Base-by-base conservation (phyloP, 2,329 filamentous ascomycete species). In the Neoascochyta sp. region DNA sequence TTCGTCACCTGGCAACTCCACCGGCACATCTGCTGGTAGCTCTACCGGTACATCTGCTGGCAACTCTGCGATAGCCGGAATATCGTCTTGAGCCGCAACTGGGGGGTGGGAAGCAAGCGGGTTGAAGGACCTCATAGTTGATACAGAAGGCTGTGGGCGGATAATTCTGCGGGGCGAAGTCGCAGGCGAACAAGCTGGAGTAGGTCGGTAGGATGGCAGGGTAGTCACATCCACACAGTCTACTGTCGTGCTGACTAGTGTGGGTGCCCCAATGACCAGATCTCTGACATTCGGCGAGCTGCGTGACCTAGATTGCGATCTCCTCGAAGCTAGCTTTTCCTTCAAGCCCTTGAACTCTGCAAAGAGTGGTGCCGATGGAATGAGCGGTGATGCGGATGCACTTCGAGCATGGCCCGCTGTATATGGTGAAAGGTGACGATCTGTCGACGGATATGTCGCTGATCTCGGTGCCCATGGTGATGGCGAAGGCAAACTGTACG, bases 31-130 rank as follows among this genome's bases (percentile, higher is more conserved):
- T n/a, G n/a, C n/a, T n/a, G n/a, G n/a, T n/a, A n/a, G n/a, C n/a
- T n/a, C n/a, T n/a, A n/a, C n/a, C n/a, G n/a, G n/a, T n/a, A n/a
- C n/a, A n/a, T n/a, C 24, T 8, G 27, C 32, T 13, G 42, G 20
- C 14, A 38, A 27, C 16, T 36, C 46, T 25, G 36, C 29, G 14
- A 47, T 32, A 24, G 43, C 36, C 8, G 48, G 37, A 9, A 34
- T 9, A 13, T 34, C 24, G 16, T 56, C 49, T 9, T n/a, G n/a
- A n/a, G n/a, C n/a, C n/a, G n/a, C n/a, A n/a, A n/a, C n/a, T n/a
- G n/a, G 49, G 10, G 59, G 57, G 39, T 63, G 50, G 10, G 57
- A 61, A 15, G 52, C 31, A 16, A 63, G 43, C 9, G 59, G 59
- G 1, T 49, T 52, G 24, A 62, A 61, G 13, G 46, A 39, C 22